Conservation (phyloP, 1,284 basidiomycete species). For the Malassezia pachydermatis region DNA sequence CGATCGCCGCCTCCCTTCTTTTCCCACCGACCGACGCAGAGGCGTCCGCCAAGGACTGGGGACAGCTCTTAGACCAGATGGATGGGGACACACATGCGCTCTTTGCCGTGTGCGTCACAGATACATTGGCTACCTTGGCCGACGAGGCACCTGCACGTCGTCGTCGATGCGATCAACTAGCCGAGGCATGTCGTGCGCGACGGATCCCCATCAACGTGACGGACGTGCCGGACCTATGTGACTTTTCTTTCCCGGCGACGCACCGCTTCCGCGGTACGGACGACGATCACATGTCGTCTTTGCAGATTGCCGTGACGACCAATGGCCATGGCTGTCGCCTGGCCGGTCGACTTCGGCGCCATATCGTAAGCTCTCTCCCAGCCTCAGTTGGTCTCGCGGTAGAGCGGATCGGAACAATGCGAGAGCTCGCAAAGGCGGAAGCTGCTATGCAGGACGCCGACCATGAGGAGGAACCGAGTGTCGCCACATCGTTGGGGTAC, state of each 20-base stretch:
- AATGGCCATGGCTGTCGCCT: slow-evolving; percentile 85
- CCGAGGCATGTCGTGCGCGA: slow-evolving; percentile 25
- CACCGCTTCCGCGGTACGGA: slow-evolving; percentile 60
- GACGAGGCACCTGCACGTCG: slow-evolving; percentile 18
- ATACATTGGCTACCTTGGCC: slow-evolving; percentile 30
- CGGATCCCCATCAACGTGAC: slow-evolving; percentile 74
- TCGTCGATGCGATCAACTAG: slow-evolving; percentile 21
- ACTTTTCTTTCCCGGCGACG: slow-evolving; percentile 76
- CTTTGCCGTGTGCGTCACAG: slow-evolving; percentile 44
- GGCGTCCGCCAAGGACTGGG: not conserved
- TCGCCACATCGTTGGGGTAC: slow-evolving; percentile 6
- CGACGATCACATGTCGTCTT: slow-evolving; percentile 50
- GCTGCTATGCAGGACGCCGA: slow-evolving; percentile 21
- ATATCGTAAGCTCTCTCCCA: slow-evolving; percentile 68
- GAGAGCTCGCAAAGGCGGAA: slow-evolving; percentile 56
- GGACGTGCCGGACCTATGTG: slow-evolving; percentile 74
- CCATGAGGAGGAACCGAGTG: slow-evolving; percentile 9
- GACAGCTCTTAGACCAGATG: not conserved
- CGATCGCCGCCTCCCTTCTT: not conserved
- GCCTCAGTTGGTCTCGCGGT: slow-evolving; percentile 68
- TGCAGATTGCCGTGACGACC: slow-evolving; percentile 80
- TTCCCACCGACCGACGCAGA: slow-evolving; percentile 4
- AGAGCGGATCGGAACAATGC: slow-evolving; percentile 62
- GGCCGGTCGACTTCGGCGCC: slow-evolving; percentile 66
- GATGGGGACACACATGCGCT: slow-evolving; percentile 18